Conservation (phyloP, 108 stramenopile genomes). For the Craspedostauros australis region DNA sequence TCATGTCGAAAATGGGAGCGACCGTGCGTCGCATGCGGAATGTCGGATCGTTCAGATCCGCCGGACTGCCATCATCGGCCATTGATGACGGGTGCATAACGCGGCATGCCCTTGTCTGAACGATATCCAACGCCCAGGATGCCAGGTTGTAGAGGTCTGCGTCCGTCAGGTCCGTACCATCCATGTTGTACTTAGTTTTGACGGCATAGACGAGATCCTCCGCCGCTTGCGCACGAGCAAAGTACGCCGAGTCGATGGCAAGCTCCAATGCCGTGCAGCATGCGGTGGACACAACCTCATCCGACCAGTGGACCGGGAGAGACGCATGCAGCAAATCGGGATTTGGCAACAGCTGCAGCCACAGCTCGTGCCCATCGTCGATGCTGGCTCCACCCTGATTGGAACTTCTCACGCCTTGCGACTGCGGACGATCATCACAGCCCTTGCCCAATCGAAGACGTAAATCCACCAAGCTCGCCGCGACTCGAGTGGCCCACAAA, state of each 20-base stretch:
- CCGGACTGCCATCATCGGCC: no score
- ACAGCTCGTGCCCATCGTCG: slow-evolving; percentile 19
- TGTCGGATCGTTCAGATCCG: no score
- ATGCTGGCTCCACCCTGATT: no score
- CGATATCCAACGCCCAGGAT: slow-evolving; percentile 29
- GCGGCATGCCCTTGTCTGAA: slow-evolving; percentile 67
- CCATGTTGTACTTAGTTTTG: not conserved
- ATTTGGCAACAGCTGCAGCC: slow-evolving; percentile 52
- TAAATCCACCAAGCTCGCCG: slow-evolving; percentile 46
- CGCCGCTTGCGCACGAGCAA: slow-evolving; percentile 55
- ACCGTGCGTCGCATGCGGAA: no score
- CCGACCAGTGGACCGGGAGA: slow-evolving; percentile 68
- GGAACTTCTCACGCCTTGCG: no score
- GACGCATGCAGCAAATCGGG: slow-evolving; percentile 40
- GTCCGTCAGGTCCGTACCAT: not conserved
- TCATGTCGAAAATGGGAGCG: slow-evolving; percentile 73
- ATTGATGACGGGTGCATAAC: no score
- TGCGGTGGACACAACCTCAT: slow-evolving; percentile 30
- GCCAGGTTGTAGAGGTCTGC: not conserved
- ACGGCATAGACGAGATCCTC: slow-evolving; percentile 25
- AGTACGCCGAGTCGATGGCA: slow-evolving; percentile 60
- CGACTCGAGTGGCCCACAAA: slow-evolving; percentile 66
- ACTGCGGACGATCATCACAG: not conserved
- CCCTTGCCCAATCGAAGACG: slow-evolving; percentile 1
- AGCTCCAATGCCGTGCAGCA: slow-evolving; percentile 56